These are phyloP conservation scores for Leishmania turanica DNA, from an alignment of 208 protist genomes.

Conservation along the genomic window DNA sequence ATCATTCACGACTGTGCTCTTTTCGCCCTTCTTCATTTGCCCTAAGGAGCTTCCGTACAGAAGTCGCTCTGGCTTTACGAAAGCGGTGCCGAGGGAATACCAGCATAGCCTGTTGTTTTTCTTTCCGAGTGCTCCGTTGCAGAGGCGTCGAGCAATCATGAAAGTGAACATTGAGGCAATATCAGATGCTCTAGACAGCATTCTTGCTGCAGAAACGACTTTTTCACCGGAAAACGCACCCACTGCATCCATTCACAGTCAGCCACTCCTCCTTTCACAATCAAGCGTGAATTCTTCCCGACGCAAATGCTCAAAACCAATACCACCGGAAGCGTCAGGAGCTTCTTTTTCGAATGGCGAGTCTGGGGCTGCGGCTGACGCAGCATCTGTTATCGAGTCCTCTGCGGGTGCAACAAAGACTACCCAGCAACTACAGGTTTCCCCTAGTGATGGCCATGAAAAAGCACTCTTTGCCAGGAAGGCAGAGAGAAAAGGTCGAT, in stretches of 20 bases:
- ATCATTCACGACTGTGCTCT: not conserved
- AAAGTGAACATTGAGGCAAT: conserved; percentile 38
- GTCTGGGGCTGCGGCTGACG: not conserved
- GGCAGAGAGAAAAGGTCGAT: not conserved
- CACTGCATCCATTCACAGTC: conserved; percentile 9
- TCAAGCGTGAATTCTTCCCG: not conserved
- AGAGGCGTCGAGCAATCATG: conserved; percentile 19
- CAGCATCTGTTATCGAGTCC: not conserved
- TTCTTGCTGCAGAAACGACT: conserved; percentile 21
- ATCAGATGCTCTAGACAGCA: conserved; percentile 30
- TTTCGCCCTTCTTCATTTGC: not conserved
- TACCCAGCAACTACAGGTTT: not conserved
- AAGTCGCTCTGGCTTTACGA: not conserved
- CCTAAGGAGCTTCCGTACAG: not conserved
- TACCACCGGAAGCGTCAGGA: not conserved
- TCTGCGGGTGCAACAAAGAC: not conserved
- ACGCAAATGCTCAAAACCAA: not conserved
- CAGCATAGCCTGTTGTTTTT: conserved; percentile 8
- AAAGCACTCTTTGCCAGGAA: not conserved
- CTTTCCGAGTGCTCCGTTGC: not conserved
- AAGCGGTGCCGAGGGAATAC: not conserved
- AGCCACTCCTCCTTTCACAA: not conserved
- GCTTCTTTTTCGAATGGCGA: not conserved
- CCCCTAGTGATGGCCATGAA: not conserved
- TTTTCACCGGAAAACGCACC: not conserved